Evolutionary conservation across 441 rosid genomes (phyloP), one percentile per base, ranked within the genome.

Genomic region (Corymbia citriodora): DNA sequence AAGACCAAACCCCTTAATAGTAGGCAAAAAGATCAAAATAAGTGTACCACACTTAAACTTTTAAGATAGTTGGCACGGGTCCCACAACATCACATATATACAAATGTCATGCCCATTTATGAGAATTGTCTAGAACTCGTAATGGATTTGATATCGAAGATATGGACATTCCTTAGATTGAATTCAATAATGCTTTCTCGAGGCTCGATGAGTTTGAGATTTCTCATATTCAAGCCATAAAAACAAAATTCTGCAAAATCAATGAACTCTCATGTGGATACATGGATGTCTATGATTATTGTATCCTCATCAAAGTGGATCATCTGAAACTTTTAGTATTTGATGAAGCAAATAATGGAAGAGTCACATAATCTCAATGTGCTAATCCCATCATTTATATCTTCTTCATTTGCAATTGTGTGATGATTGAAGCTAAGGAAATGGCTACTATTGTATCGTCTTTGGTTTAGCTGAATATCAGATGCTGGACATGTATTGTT

Each of bases 51-150:
- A 36, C 27, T 57, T 57, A 55, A 55, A 4, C 0, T 9, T 57
- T 21, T 57, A 8, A 1, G 12, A 9, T 11, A 55, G 0, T 55
- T 9, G 4, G 23, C 23, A 9, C 1, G 21, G 0, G 2, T 57
- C 27, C 10, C 6, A 57, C 1, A 57, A 57, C 19, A 57, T 0
- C 2, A 57, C 0, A 21, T 57, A 57, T 27, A 21, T 9, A 10
- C 27, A 57, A 57, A 57, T 57, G 61, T 4, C 12, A 0, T 5
- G 0, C 6, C 27, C 61, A 55, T 9, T 8, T 5, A 21, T 57
- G 27, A 57, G 23, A 21, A 57, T 57, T 57, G 61, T 21, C 12
- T 1, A 2, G 61, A 57, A 57, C 61, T 21, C 12, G 9, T 21
- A 57, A 57, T 57, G 27, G 27, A 21, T 21, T 57, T 57, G 61